Percentiles rank a stretch among this genome's conserved stretches.
Conservation (phyloP, 169 alveolate genomes). For the Babesia bigemina region DNA sequence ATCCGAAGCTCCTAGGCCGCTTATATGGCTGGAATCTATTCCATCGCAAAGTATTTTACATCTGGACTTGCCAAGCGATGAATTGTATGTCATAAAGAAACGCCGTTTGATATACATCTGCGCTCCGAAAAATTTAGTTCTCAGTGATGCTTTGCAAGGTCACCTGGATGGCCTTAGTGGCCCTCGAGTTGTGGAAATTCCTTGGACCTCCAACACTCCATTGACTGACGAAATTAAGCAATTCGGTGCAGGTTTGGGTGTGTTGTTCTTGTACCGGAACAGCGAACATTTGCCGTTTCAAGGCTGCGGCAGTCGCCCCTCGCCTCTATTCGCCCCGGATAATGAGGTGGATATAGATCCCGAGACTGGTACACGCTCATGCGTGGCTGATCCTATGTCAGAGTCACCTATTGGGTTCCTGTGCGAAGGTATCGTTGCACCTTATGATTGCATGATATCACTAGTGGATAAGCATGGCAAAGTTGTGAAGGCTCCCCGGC, state of each 20-base stretch:
- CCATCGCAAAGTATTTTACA: no score
- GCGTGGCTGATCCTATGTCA: constrained; percentile 13
- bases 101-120: constrained; percentile 6
- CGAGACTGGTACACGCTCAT: constrained; percentile 10
- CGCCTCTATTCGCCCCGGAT: not conserved
- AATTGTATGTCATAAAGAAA: not conserved
- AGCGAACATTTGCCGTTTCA: not conserved
- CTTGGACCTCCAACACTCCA: not conserved
- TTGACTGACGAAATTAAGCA: not conserved
- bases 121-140: not conserved
- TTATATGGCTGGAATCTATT: no score
- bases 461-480: not conserved
- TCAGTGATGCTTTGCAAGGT: not conserved
- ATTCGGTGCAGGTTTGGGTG: not conserved
- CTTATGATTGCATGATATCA: not conserved
- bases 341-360: not conserved
- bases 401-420: constrained; percentile 4
- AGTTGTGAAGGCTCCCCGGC: not conserved
- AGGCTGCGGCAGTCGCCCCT: constrained; percentile 12
- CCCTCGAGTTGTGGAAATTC: not conserved
- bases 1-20: no score
- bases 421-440: constrained; percentile 12
- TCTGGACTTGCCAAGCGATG: no score
- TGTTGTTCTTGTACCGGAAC: not conserved
- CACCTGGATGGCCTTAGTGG: not conserved